Evolutionary conservation across 768 basidiomycete genomes (phyloP), one percentile per base, ranked within the genome.

Genomic region (Auricularia sp.): DNA sequence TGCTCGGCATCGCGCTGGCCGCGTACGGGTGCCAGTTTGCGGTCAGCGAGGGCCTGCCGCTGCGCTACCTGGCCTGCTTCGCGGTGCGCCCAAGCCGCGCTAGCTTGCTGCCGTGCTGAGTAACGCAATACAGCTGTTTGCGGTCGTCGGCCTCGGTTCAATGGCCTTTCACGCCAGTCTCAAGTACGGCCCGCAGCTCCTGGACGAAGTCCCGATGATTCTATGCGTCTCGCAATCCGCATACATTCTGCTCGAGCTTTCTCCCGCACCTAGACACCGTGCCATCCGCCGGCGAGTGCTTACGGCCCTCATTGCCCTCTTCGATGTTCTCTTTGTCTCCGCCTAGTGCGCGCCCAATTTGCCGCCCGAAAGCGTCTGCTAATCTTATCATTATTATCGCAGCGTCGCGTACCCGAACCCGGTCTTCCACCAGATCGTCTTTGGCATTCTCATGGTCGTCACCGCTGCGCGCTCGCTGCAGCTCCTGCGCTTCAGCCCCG

Each of bases 161-260:
- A 84, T 87, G 69, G 82, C 85, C 59, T 93, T 93, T 72, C 90
- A 93, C 67, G 87, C 87, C 11, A 90, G 87, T 1, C 77, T 93
- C 36, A 77, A 83, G 44, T 93, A 84, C 72, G 81, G 85, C 67
- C 88, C 89, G 10, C 90, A 93, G 70, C 81, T 90, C 62, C 86
- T 87, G 42, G 90, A 93, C 69, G 90, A 93, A 71, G 77, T 93
- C 8, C 90, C 89, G 1, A 91, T 92, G 90, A 64, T 82, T 90
- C 64, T 90, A 87, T 70, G 83, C 63, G 81, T 82, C 4, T 83
- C 83, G 47, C 83, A 85, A 74, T 79, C 82, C 67, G 72, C 83
- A 21, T 87, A 81, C 72, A 73, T 88, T 39, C 72, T 87, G 18
- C 84, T 87, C 70, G 87, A 89, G 69, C 2, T 87, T 81, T 66